Evolutionary conservation across 345 rosid genomes (phyloP), one percentile per base, ranked within the genome.

Genomic region (Aurinia saxatilis): DNA sequence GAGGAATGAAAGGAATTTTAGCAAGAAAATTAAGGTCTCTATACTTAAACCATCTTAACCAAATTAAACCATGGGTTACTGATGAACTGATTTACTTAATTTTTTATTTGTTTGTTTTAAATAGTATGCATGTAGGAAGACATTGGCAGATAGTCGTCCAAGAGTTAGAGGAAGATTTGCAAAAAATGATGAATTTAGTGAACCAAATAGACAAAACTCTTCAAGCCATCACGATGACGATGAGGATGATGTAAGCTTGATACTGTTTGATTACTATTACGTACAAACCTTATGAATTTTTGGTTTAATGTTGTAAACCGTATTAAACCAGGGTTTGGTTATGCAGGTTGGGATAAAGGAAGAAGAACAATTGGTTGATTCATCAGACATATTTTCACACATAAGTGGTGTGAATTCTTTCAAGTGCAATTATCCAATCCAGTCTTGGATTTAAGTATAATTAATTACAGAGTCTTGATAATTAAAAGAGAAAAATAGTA

Each of bases 41-140:
- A 0, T 42, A 27, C 30, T 27, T 27, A 6, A 8, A 41, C 55
- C 30, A 63, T 30, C 17, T 25, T 34, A 51, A 41, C 56, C 63
- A 44, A 50, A 46, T 25, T 33, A 16, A 63, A 56, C 52, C 31
- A 38, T 54, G 41, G 30, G 51, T 61, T 62, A 45, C 8, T 2
- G 3, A 2, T 7, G 7, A 11, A 54, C 42, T 42, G 27, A 7
- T 44, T 0, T 50, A 8, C 4, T 62, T 0, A 33, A 2, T 5
- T 6, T 37, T 4, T 10, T 18, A 18, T 35, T 40, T 13, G 0
- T 56, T 10, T 18, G 9, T 39, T 30, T 23, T 50, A 27, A 38
- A 78, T 75, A 93, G 97, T 93, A 93, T 60, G 99, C 99, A 12
- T 93, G 99, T 77, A 79, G 99, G 61, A 93, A 93, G 79, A 90